phyloP scores from a whole-genome alignment of 2,329 filamentous ascomycete species.

The Pseudogymnoascus sp. region DNA sequence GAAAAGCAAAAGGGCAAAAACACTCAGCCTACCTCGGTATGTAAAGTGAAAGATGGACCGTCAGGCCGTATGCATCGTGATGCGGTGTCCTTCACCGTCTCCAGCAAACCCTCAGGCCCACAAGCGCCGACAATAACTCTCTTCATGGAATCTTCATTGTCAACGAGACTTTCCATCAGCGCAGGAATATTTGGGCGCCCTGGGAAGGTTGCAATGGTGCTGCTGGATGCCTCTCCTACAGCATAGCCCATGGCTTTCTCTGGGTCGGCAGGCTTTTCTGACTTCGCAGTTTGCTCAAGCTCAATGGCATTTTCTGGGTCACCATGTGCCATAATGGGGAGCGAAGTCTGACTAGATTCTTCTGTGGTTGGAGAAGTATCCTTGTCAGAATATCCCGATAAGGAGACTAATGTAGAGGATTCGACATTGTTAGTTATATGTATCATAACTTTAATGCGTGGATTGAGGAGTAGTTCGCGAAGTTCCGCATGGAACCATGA shows the following conservation, averaged over 20 bases:
- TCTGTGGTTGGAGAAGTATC: neutral
- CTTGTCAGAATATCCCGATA: neutral
- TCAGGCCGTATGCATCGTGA: slow-evolving; percentile 39
- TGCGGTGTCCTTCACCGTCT: slow-evolving; percentile 39
- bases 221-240: slow-evolving; percentile 8
- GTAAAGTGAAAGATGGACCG: slow-evolving; percentile 45
- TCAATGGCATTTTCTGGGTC: neutral
- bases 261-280: neutral
- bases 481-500: slow-evolving; percentile 28
- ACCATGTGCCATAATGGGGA: neutral
- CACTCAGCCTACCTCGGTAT: slow-evolving; percentile 35
- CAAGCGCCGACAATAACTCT: slow-evolving; percentile 43
- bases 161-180: slow-evolving; percentile 36
- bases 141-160: slow-evolving; percentile 30
- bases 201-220: slow-evolving; percentile 16
- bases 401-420: neutral
- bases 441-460: slow-evolving; percentile 28
- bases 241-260: slow-evolving; percentile 1
- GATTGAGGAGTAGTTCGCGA: slow-evolving; percentile 25
- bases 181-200: slow-evolving; percentile 39
- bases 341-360: neutral
- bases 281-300: neutral
- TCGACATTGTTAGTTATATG: slow-evolving; percentile 24
- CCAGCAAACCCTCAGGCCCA: slow-evolving; percentile 42
- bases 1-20: neutral